phyloP scores from a whole-genome alignment of 2,329 filamentous ascomycete species.

The Fusarium kyushuense region DNA sequence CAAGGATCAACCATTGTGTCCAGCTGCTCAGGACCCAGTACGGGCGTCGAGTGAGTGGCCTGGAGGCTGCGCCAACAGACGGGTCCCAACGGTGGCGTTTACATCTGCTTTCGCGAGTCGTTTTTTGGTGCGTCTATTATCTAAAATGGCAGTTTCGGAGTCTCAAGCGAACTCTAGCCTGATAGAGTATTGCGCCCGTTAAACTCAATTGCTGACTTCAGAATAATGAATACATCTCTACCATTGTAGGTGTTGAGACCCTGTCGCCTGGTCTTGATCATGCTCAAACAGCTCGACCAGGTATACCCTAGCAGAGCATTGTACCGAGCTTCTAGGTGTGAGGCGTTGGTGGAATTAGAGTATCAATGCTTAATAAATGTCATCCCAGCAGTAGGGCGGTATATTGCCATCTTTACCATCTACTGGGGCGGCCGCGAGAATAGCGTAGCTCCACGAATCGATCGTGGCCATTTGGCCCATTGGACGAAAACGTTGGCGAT shows the following conservation, averaged over 20 bases:
- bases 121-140: constrained; percentile 35
- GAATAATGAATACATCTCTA: neutral
- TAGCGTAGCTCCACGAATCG: constrained; percentile 23
- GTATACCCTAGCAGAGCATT: constrained; percentile 14
- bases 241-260: constrained; percentile 2
- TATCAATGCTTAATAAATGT: constrained; percentile 31
- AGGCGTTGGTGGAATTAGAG: constrained; percentile 26
- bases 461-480: constrained; percentile 33
- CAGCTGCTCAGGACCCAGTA: constrained; percentile 40
- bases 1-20: constrained; percentile 27
- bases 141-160: constrained; percentile 27
- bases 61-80: constrained; percentile 26
- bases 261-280: neutral
- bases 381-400: constrained; percentile 14
- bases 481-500: constrained; percentile 16
- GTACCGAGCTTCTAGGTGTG: constrained; percentile 28
- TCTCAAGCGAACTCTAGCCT: constrained; percentile 27
- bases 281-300: constrained; percentile 6
- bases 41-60: constrained; percentile 34
- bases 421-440: constrained; percentile 4
- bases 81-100: constrained; percentile 39
- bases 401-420: constrained; percentile 15
- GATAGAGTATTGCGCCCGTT: constrained; percentile 21
- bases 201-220: constrained; percentile 2
- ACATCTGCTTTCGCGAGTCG: constrained; percentile 36